Evolutionary conservation across 306 rosid species (phyloP), one percentile per base, ranked within the genome.

Genomic region (Erythrophleum fordii): DNA sequence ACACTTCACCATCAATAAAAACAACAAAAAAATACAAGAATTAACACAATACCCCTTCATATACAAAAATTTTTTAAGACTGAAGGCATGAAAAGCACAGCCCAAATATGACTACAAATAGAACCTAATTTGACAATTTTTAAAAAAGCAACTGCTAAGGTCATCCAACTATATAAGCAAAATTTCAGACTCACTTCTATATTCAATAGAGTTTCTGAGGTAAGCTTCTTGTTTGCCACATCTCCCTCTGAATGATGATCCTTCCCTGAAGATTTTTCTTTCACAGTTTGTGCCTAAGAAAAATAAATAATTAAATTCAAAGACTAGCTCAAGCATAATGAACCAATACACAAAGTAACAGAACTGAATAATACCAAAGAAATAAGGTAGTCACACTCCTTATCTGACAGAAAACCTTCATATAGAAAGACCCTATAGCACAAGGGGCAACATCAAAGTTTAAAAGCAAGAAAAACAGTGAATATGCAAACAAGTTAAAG

Each of bases 361-460:
- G 8, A 72, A 70, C 45, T 44, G 67, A 52, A 49, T 52, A n/a
- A 61, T 92, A 94, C 98, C 95, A 85, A 72, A 81, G 86, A 86
- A 80, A 91, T 78, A 53, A 94, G 94, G 86, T 90, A 86, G 65
- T 91, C 97, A 84, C 97, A 94, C 85, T 94, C 97, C 77, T 83
- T 87, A 31, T 86, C 92, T 11, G 94, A 89, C 51, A 94, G 79
- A 64, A 94, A 88, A 0, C 83, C 91, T 78, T 78, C 23, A 73
- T 92, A 91, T 17, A 91, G 69, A 84, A 92, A 94, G 51, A 89
- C 90, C 94, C 98, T 94, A 82, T 69, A 78, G 76, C 78, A 82
- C 72, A 22, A 77, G 61, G 49, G 20, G 69, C 16, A 82, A 28
- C 55, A 64, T 78, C 77, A 77, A 73, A 72, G 39, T 44, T 77